Base-by-base conservation (phyloP, 1,284 basidiomycete species). In the Irpex sp. region DNA sequence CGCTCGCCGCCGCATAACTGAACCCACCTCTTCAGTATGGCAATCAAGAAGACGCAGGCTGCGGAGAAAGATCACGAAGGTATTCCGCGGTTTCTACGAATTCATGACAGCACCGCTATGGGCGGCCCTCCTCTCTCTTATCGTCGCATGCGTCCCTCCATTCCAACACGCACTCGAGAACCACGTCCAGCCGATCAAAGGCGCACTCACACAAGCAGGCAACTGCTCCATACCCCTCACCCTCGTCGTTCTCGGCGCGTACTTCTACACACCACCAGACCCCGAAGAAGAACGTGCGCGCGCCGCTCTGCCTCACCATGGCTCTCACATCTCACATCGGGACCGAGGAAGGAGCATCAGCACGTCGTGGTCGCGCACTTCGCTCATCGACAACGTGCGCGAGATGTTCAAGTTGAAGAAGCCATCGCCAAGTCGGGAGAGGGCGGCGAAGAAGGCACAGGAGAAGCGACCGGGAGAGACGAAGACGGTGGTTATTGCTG, bases 91-190 rank as follows among this genome's bases (percentile, higher is more conserved):
- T 0, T 73, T 95, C 67, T 85, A 85, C 71, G 81, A 83, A 37
- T 96, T 96, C 78, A 94, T 96, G 93, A 96, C 94, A 0, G 87
- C 88, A 0, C 93, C 93, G 0, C 84, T 96, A 34, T 91, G 91
- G 82, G 91, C 92, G 0, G 91, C 94, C 1, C 73, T 94, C 11
- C 75, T 87, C 1, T 94, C 93, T 2, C 79, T 98, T 44, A 66
- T 94, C 58, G 93, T 97, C 44, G 94, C 95, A 1, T 85, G 93
- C 69, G 82, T 91, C 17, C 88, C 79, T 5, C 89, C 92, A 1
- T 69, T 97, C 11, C 93, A 97, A 72, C 84, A 88, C 62, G 69
- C 81, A 9, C 79, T 96, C 57, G 83, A 87, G 19, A 72, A 77
- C 3, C 85, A 86, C 66, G 76, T 91, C 71, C 79, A 81, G 49